Conservation (phyloP, 176 grass and related monocot genomes). For the Oryza nivara region DNA sequence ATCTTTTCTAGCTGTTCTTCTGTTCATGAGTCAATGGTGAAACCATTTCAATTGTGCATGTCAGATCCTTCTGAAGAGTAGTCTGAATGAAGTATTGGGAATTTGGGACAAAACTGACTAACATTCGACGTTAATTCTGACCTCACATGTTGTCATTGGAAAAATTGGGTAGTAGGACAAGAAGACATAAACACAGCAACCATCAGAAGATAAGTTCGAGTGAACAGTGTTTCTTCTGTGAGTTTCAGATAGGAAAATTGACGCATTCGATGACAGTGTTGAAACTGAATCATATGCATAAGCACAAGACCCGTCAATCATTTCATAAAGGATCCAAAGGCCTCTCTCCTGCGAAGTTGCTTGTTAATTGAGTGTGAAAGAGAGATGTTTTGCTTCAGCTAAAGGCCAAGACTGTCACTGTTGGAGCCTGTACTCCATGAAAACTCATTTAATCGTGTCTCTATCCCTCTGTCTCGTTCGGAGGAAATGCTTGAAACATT, state of each 20-base stretch:
- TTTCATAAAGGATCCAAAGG: conserved; percentile 11
- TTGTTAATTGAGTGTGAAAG: conserved; percentile 16
- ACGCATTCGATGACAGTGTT: conserved; percentile 4
- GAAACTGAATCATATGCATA: conserved; percentile 14
- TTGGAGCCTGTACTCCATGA: not conserved
- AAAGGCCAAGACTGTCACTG: conserved; percentile 29
- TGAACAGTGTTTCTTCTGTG: not conserved
- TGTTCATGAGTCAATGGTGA: conserved; percentile 46
- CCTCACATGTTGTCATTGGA: conserved; percentile 6
- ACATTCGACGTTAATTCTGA: not conserved
- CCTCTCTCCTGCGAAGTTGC: conserved; percentile 14
- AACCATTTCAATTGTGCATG: conserved; percentile 7
- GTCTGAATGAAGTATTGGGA: not conserved
- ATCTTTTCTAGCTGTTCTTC: not conserved
- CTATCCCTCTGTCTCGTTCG: conserved; percentile 1
- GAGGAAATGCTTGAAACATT: conserved; percentile 14
- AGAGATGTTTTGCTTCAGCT: not conserved
- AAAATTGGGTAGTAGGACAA: not conserved
- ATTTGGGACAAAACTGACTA: not conserved
- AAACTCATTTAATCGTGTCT: conserved; percentile 22
- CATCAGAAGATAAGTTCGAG: conserved; percentile 33
- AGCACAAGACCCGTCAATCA: not conserved
- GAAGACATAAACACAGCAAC: conserved; percentile 2
- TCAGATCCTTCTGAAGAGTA: conserved; percentile 1
- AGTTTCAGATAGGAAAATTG: not conserved